These are phyloP conservation scores for Ophiostoma himal-ulmi DNA, from an alignment of 2,329 filamentous ascomycete genomes.

Conservation along the genomic window DNA sequence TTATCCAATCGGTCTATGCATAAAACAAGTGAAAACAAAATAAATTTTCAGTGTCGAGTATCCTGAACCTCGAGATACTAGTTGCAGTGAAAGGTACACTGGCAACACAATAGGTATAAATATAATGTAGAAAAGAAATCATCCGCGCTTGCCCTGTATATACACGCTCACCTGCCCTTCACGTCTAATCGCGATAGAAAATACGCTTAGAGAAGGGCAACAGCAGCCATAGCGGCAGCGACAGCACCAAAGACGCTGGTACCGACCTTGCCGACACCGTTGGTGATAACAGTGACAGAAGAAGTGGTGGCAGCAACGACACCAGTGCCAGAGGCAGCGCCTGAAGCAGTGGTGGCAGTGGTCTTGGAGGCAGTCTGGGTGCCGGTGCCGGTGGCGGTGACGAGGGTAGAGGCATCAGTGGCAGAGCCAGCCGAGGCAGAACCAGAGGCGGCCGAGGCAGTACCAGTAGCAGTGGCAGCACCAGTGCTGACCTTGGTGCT, in stretches of 20 bases:
- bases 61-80: slow-evolving; percentile 14
- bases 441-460: slow-evolving; percentile 13
- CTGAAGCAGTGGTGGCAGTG: neutral
- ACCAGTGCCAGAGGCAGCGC: slow-evolving; percentile 5
- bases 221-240: slow-evolving; percentile 29
- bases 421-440: slow-evolving; percentile 15
- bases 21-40: slow-evolving; percentile 10
- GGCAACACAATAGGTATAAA: slow-evolving; percentile 8
- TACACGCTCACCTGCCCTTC: neutral
- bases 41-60: slow-evolving; percentile 13
- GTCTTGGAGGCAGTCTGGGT: slow-evolving; percentile 18
- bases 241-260: slow-evolving; percentile 28
- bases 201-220: slow-evolving; percentile 29
- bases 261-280: slow-evolving; percentile 27
- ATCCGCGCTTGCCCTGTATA: neutral
- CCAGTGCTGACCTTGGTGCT: slow-evolving; percentile 21
- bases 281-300: slow-evolving; percentile 32
- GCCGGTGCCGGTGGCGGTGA: slow-evolving; percentile 28
- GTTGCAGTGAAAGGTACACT: neutral
- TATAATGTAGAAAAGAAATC: slow-evolving; percentile 1
- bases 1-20: neutral
- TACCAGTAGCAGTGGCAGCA: slow-evolving; percentile 22
- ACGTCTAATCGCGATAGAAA: neutral
- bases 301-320: slow-evolving; percentile 26
- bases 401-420: slow-evolving; percentile 26